phyloP scores from a whole-genome alignment of 1,284 basidiomycete genomes.

The Stereum hirsutum region DNA sequence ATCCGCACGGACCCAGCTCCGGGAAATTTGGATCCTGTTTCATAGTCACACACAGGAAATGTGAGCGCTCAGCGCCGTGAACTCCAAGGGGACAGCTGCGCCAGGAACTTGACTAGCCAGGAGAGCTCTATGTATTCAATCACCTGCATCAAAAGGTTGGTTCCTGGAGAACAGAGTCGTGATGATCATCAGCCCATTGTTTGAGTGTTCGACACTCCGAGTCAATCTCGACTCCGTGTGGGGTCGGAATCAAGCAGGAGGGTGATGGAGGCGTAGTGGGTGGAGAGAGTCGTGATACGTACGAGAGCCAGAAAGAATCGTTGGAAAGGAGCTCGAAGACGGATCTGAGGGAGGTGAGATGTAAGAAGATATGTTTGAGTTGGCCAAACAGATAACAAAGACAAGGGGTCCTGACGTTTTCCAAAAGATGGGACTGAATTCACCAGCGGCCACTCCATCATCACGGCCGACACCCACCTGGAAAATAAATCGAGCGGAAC shows the following conservation, averaged over 20 bases:
- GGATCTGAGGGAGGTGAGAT: constrained; percentile 18
- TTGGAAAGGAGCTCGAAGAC: constrained; percentile 28
- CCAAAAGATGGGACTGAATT: constrained; percentile 61
- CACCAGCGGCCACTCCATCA: constrained; percentile 46
- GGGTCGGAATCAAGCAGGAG: neutral
- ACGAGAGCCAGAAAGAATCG: constrained; percentile 52
- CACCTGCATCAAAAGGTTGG: no score
- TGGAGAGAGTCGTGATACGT: constrained; percentile 14
- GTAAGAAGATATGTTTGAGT: no score
- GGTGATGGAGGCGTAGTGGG: neutral
- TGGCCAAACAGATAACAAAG: neutral
- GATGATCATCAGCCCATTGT: no score
- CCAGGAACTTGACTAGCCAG: no score
- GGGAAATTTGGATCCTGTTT: constrained; percentile 27
- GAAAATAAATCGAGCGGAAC: neutral
- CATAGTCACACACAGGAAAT: no score
- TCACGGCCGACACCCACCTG: constrained; percentile 57
- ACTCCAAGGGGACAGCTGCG: no score
- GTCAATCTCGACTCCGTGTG: no score
- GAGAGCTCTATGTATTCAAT: no score
- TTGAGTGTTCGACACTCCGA: no score
- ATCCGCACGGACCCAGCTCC: constrained; percentile 44
- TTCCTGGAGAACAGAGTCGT: no score
- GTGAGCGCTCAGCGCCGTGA: no score
- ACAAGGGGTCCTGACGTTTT: constrained; percentile 42